Percentiles rank a stretch among this genome's conserved stretches.
phyloP scores from a whole-genome alignment of 768 basidiomycete species.

The Tricholoma terreum region DNA sequence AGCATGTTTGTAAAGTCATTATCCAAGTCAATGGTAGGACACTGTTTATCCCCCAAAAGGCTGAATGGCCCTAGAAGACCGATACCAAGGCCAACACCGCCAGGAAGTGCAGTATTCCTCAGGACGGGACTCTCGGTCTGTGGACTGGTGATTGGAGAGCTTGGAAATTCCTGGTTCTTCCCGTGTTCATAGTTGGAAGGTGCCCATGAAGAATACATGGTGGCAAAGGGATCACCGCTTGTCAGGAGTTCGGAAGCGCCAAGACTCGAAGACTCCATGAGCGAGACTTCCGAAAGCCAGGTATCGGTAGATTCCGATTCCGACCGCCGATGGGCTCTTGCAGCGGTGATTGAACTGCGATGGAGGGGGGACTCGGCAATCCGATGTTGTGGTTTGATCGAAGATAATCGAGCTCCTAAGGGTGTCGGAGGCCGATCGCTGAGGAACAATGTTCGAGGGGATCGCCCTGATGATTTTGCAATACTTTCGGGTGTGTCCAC shows the following conservation, averaged over 20 bases:
- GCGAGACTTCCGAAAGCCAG: conserved; percentile 37
- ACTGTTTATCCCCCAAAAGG: conserved; percentile 36
- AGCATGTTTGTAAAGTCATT: conserved; percentile 31
- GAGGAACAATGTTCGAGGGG: conserved; percentile 39
- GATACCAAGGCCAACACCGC: conserved; percentile 44
- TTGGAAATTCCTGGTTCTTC: conserved; percentile 22
- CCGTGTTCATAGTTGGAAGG: conserved; percentile 18
- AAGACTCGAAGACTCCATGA: conserved; percentile 21
- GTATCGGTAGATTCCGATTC: conserved; percentile 38
- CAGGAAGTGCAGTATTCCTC: conserved; percentile 33
- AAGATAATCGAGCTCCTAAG: conserved; percentile 10
- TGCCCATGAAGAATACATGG: conserved; percentile 42
- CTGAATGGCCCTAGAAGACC: conserved; percentile 57
- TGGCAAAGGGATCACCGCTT: conserved; percentile 45
- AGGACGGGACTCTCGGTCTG: conserved; percentile 57
- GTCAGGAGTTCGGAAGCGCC: conserved; percentile 17
- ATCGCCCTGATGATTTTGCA: conserved; percentile 31
- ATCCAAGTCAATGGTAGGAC: conserved; percentile 20
- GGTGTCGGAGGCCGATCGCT: conserved; percentile 32
- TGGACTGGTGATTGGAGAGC: conserved; percentile 28
- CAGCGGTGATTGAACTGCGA: conserved; percentile 23
- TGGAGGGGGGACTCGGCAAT: conserved; percentile 49
- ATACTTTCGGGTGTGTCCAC: conserved; percentile 32
- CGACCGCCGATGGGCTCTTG: conserved; percentile 25
- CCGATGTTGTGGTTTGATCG: conserved; percentile 25